Conservation (phyloP, 805 yeast genomes). For the Starmerella apis region DNA sequence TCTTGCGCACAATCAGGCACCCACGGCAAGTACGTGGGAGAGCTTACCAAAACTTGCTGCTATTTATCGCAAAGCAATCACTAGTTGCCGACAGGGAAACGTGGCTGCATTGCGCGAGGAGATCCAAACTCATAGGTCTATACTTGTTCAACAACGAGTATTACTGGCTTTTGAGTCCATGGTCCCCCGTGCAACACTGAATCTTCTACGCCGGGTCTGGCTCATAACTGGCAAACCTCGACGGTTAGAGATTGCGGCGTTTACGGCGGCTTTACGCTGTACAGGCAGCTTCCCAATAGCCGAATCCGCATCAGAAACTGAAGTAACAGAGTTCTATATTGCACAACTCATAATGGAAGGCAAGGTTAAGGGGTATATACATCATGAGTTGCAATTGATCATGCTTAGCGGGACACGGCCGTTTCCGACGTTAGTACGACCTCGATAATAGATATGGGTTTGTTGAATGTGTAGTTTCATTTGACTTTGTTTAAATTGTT, state of each 20-base stretch:
- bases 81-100: constrained; percentile 17
- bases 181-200: constrained; percentile 12
- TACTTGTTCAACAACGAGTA: constrained; percentile 18
- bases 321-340: constrained; percentile 20
- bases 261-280: constrained; percentile 11
- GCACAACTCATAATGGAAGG: constrained; percentile 21
- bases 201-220: constrained; percentile 20
- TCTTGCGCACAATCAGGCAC: constrained; percentile 10
- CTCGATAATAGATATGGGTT: no score
- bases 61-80: constrained; percentile 16
- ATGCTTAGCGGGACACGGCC: constrained; percentile 23
- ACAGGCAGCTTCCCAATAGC: constrained; percentile 6
- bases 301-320: background rate
- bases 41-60: constrained; percentile 14
- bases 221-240: constrained; percentile 12
- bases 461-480: no score
- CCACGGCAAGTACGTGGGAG: constrained; percentile 17
- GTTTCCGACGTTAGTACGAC: constrained; percentile 20
- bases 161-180: constrained; percentile 18
- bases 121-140: constrained; percentile 7
- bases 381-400: constrained; percentile 18
- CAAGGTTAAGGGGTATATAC: constrained; percentile 25
- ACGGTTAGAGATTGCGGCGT: constrained; percentile 13
- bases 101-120: background rate
- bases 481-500: no score